phyloP scores from a whole-genome alignment of 2,329 filamentous ascomycete genomes.

The Dactylonectria macrodidyma region DNA sequence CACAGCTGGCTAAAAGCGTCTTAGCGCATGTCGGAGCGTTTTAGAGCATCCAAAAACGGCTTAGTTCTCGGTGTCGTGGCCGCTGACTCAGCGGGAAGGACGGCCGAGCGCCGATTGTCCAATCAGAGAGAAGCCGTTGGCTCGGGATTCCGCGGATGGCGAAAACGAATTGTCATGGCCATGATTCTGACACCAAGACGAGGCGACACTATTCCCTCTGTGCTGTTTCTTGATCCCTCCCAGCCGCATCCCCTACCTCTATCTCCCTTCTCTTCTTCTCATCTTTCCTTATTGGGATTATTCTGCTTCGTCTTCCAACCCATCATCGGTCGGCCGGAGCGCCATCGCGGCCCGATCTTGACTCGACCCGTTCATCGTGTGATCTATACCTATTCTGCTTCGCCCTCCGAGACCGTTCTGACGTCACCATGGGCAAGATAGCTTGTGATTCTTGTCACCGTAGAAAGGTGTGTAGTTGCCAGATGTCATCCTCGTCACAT shows the following conservation, averaged over 20 bases:
- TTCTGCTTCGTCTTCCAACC: no score
- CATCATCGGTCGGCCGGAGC: not conserved
- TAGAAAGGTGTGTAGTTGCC: not conserved
- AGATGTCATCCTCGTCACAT: not conserved
- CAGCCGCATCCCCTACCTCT: not conserved
- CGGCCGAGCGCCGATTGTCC: not conserved
- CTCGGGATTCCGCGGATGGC: not conserved
- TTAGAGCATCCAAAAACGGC: not conserved
- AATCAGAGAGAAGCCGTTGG: not conserved
- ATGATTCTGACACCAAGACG: no score
- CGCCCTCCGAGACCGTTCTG: not conserved
- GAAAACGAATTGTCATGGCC: not conserved
- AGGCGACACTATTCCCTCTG: not conserved
- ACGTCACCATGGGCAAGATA: not conserved
- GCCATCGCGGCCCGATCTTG: not conserved
- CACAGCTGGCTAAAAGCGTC: not conserved
- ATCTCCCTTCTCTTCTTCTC: not conserved
- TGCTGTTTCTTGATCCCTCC: no score
- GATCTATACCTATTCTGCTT: not conserved
- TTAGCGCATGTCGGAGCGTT: not conserved
- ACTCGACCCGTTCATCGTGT: not conserved
- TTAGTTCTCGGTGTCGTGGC: not conserved
- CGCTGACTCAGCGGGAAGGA: conserved; percentile 15
- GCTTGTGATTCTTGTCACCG: conserved; percentile 7
- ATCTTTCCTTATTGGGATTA: not conserved